Evolutionary conservation across 768 basidiomycete genomes (phyloP).

Genomic region (Phanerodontia chrysosporium): DNA sequence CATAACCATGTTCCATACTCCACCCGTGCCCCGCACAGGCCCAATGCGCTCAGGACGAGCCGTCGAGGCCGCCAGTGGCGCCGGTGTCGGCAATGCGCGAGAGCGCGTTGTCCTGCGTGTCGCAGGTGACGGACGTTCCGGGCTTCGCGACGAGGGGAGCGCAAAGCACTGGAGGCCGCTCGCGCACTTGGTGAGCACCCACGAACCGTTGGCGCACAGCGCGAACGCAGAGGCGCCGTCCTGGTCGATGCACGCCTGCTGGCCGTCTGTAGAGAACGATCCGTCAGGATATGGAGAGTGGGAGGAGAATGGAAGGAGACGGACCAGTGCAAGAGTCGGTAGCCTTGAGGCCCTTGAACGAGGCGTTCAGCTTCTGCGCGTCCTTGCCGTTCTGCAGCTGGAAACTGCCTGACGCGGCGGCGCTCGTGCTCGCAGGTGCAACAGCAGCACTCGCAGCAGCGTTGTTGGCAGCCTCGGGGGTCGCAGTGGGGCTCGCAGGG

Average conservation of each 20-base stretch:
- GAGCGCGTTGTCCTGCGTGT: conserved; percentile 29
- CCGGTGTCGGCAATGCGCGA: conserved; percentile 33
- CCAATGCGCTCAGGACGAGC: background rate
- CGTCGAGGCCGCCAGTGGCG: conserved; percentile 27
- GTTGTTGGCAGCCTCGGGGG: too few relatives aligned
- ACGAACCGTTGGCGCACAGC: conserved; percentile 37
- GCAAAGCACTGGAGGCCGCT: conserved; percentile 31
- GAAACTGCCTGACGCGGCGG: conserved; percentile 11
- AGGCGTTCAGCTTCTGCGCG: conserved; percentile 30
- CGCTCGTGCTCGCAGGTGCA: background rate
- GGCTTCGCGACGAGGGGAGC: conserved; percentile 39
- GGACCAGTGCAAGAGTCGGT: conserved; percentile 22
- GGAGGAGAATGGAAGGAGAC: background rate
- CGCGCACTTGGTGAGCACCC: conserved; percentile 29
- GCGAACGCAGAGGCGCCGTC: conserved; percentile 26
- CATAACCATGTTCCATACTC: too few relatives aligned
- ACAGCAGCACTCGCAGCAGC: conserved; percentile 14
- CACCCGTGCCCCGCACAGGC: too few relatives aligned
- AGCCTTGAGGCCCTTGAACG: conserved; percentile 26
- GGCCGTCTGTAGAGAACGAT: conserved; percentile 22
- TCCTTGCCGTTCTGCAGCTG: conserved; percentile 29
- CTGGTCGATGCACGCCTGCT: conserved; percentile 33
- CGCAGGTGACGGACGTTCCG: conserved; percentile 39
- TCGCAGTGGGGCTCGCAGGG: too few relatives aligned
- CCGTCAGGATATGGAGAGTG: background rate